Percentiles rank a stretch among this genome's conserved stretches.
These are phyloP conservation scores for Sporothrix brasiliensis DNA, from an alignment of 2,329 filamentous ascomycete genomes.

Conservation along the genomic window DNA sequence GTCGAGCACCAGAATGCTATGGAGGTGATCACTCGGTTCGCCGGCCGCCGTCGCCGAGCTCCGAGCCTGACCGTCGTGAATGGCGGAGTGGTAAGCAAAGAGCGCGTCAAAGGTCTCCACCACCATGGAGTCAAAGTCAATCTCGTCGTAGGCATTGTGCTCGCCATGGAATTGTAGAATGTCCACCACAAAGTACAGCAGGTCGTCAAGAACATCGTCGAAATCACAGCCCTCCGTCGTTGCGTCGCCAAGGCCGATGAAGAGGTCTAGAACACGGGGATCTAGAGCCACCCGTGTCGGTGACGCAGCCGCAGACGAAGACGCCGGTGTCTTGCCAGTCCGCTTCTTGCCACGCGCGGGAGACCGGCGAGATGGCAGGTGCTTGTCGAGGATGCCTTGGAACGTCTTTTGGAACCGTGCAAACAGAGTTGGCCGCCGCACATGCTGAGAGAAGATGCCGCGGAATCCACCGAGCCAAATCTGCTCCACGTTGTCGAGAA, in stretches of 20 bases:
- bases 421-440: constrained; percentile 64
- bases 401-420: constrained; percentile 77
- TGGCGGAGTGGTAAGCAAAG: constrained; percentile 69
- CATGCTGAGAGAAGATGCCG: constrained; percentile 83
- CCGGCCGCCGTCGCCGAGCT: constrained; percentile 40
- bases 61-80: constrained; percentile 38
- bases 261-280: constrained; percentile 75
- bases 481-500: constrained; percentile 84
- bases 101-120: constrained; percentile 86
- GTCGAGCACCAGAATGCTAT: constrained; percentile 88
- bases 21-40: constrained; percentile 47
- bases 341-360: constrained; percentile 50
- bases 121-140: constrained; percentile 91
- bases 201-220: constrained; percentile 86
- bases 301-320: constrained; percentile 34
- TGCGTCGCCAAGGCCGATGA: constrained; percentile 80
- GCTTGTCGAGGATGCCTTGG: constrained; percentile 75
- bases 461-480: constrained; percentile 95
- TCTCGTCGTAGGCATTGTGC: constrained; percentile 93
- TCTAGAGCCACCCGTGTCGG: constrained; percentile 53
- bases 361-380: constrained; percentile 79
- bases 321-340: constrained; percentile 46
- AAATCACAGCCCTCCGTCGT: constrained; percentile 69
- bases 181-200: constrained; percentile 95
- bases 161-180: constrained; percentile 97